phyloP scores from a whole-genome alignment of 1,139 yeast species.

The Diutina neorugosa region DNA sequence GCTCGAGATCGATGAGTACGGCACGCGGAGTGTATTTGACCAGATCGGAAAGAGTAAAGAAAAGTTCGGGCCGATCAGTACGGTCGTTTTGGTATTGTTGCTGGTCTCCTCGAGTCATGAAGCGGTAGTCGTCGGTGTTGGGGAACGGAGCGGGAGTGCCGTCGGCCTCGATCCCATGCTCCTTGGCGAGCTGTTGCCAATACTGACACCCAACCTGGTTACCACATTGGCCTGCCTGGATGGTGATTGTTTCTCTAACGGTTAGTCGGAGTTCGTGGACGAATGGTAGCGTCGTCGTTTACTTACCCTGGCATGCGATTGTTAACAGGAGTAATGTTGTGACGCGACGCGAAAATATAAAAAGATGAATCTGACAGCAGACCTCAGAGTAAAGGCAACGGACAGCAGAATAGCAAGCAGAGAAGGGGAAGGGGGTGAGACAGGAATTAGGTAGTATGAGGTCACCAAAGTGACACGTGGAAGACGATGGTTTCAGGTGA shows the following conservation, averaged over 20 bases:
- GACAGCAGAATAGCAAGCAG: too few species aligned
- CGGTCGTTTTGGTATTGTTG: background rate
- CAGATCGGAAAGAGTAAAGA: constrained; percentile 63
- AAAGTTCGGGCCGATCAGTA: constrained; percentile 65
- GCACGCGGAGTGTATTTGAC: constrained; percentile 84
- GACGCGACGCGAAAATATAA: background rate
- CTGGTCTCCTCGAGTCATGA: background rate
- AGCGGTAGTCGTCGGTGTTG: constrained; percentile 2
- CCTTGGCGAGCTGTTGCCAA: constrained; percentile 82
- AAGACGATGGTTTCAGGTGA: too few species aligned
- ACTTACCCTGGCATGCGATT: constrained; percentile 7
- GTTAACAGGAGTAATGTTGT: background rate
- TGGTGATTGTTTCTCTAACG: constrained; percentile 25
- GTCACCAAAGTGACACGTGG: too few species aligned
- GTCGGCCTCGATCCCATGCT: constrained; percentile 74
- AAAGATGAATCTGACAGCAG: background rate
- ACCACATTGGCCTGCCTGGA: constrained; percentile 80
- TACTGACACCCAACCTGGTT: constrained; percentile 90
- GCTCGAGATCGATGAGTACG: constrained; percentile 76
- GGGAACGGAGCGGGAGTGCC: constrained; percentile 38
- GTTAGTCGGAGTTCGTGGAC: constrained; percentile 7
- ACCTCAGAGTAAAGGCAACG: background rate
- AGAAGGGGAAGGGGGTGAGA: too few species aligned
- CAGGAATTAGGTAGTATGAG: too few species aligned
- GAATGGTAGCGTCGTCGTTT: background rate